A percentile compares a stretch with the other conserved stretches of the same genome.
Conservation (phyloP, 1,139 yeast genomes). For the Nakaseomyces bracarensis region DNA sequence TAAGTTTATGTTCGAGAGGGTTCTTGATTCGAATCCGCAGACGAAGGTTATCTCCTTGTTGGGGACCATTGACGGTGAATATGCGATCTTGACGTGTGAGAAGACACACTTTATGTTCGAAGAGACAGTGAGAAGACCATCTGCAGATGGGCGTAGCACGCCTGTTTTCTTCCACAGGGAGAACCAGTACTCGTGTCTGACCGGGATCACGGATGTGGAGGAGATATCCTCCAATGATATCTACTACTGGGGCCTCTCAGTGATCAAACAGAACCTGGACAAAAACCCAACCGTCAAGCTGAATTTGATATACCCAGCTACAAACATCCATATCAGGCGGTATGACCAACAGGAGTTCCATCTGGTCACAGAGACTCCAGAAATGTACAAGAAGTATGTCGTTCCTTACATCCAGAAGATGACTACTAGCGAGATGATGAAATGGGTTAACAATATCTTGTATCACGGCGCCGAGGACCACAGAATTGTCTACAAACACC, state of each 20-base stretch:
- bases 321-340: slow-evolving; percentile 74
- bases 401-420: slow-evolving; percentile 69
- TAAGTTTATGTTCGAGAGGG: slow-evolving; percentile 37
- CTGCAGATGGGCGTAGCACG: slow-evolving; percentile 20
- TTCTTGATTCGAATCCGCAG: slow-evolving; percentile 52
- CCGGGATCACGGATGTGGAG: slow-evolving; percentile 33
- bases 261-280: slow-evolving; percentile 41
- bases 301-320: slow-evolving; percentile 82
- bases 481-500: slow-evolving; percentile 39
- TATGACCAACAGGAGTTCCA: slow-evolving; percentile 51
- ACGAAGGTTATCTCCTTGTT: slow-evolving; percentile 55
- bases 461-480: slow-evolving; percentile 81
- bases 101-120: slow-evolving; percentile 51
- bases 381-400: slow-evolving; percentile 52
- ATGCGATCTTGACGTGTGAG: slow-evolving; percentile 69
- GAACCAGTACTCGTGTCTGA: slow-evolving; percentile 21
- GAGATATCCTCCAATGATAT: slow-evolving; percentile 65
- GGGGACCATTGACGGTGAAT: slow-evolving; percentile 51
- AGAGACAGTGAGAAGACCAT: slow-evolving; percentile 20
- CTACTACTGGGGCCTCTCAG: slow-evolving; percentile 69
- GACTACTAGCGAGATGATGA: slow-evolving; percentile 60
- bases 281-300: slow-evolving; percentile 58
- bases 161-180: slow-evolving; percentile 22
- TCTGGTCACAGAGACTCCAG: slow-evolving; percentile 73
- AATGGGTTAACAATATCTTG: slow-evolving; percentile 87